Base-by-base conservation (phyloP, 1,284 basidiomycete genomes). In the Ganoderma resinaceum region DNA sequence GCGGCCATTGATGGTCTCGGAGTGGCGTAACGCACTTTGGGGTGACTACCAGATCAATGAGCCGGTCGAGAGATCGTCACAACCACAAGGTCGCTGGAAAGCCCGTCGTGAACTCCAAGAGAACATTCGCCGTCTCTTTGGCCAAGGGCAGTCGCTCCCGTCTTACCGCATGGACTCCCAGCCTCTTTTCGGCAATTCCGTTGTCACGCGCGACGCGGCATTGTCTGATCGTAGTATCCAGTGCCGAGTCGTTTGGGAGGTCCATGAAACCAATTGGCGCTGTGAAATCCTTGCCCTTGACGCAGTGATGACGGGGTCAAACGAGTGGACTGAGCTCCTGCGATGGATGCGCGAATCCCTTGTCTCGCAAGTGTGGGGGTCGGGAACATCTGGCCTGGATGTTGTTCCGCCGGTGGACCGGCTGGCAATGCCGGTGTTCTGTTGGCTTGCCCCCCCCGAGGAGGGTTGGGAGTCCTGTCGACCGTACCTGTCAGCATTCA, bases 241-340 rank as follows among this genome's bases (percentile, higher is more conserved):
- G 37, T 2, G 29, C 5, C 60, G 29, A 1, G 20, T 66, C 3
- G 53, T 66, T 0, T 66, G 60, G 60, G 60, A 66, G 23, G 23
- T 40, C 3, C 52, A 66, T 8, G 65, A 66, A 38, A 62, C 57
- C 2, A 66, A 66, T 26, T 66, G 65, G 65, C 46, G 60, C 4
- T 66, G 65, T 46, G 65, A 66, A 38, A 38, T 66, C 49, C 53
- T 62, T 14, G 49, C 66, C 33, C 55, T 67, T 35, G 66, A 67
- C 33, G 37, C 66, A 1, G 2, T 63, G 35, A 29, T 63, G 29
- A 23, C 60, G 8, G 66, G 55, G 4, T 43, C 61, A 3, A 49
- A 49, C 11, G 18, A 52, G 14, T 67, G 66, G 66, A 6, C 61
- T 3, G 61, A 67, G 57, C 16, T 67, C n/a, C 18, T 26, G 6